Base-by-base conservation (phyloP, 306 rosid species). In the Castanopsis chinensis region DNA sequence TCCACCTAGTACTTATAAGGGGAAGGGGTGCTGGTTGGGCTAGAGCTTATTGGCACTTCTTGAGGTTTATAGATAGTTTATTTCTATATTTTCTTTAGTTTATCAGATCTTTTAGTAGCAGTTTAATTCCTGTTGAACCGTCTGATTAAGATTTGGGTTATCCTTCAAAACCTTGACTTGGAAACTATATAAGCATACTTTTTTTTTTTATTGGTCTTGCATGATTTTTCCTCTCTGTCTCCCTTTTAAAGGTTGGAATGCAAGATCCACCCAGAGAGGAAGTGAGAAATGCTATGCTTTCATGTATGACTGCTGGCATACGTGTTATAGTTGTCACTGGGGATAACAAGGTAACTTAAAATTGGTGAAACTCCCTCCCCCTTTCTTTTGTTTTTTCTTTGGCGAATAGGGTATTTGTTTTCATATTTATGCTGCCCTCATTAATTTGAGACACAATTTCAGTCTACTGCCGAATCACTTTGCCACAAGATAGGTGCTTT, bases 301-400 rank as follows among this genome's bases (percentile, higher is more conserved):
- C 97, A 43, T 95, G 99, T 83, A 95, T 91, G 96, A 91, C 92
- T 69, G 99, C 99, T 45, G 99, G 99, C 76, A 95, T 95, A 77
- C 99, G 99, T 5, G 99, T 95, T 85, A 95, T 95, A n/a, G 98
- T 95, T 81, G 97, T 95, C 75, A 95, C 99, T 5, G 99, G 99
- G 57, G 99, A 95, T 84, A 95, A 93, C 91, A 95, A 95, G 97
- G 98, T 92, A 82, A 69, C 82, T 74, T 78, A 68, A 82, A 71
- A 64, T 18, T 59, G 49, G 55, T 27, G 71, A 75, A 58, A 11
- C 17, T 13, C 53, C 53, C 17, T 10, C 6, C 67, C 13, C 30
- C 18, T 75, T 59, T 14, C 49, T 72, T 32, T 70, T 79, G 49
- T 35, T 80, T 55, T 74, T 56, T 41, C 55, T 77, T 64, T 72